These are phyloP conservation scores for Lentinula guzmanii DNA, from an alignment of 768 basidiomycete species.

Conservation along the genomic window DNA sequence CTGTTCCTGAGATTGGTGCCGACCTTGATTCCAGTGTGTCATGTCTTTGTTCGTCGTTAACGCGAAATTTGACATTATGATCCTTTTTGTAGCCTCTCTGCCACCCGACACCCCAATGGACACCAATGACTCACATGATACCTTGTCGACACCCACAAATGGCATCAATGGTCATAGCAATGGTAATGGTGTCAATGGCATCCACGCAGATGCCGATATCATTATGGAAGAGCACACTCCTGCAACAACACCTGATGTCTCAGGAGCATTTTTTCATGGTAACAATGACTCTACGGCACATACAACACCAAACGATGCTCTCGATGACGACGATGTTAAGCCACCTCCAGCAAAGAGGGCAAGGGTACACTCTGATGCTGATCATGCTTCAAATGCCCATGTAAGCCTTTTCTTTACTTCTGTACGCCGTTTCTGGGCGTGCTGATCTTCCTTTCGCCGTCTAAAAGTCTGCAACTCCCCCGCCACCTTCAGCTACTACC, in stretches of 20 bases:
- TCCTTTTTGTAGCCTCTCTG: not conserved
- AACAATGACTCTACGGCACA: constrained; percentile 28
- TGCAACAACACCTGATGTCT: constrained; percentile 29
- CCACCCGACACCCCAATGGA: constrained; percentile 1
- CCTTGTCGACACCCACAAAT: constrained; percentile 42
- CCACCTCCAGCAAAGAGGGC: constrained; percentile 84
- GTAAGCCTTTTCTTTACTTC: constrained; percentile 44
- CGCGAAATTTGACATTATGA: not conserved
- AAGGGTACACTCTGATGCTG: constrained; percentile 69
- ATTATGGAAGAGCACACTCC: constrained; percentile 36
- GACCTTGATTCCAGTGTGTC: constrained; percentile 47
- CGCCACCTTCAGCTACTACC: constrained; percentile 49
- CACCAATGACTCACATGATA: constrained; percentile 33
- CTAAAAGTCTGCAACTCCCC: constrained; percentile 69
- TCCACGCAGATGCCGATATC: constrained; percentile 26
- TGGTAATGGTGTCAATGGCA: constrained; percentile 24
- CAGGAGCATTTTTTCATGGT: constrained; percentile 28
- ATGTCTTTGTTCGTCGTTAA: constrained; percentile 13
- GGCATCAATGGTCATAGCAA: constrained; percentile 46
- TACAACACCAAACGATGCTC: constrained; percentile 27
- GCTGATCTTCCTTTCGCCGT: constrained; percentile 2
- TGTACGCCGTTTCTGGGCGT: constrained; percentile 26
- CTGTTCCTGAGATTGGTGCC: constrained; percentile 36
- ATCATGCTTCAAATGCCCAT: constrained; percentile 67
- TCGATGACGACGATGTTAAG: constrained; percentile 50